Base-by-base conservation (phyloP, 805 yeast genomes). In the Cyberlindnera veronae region DNA sequence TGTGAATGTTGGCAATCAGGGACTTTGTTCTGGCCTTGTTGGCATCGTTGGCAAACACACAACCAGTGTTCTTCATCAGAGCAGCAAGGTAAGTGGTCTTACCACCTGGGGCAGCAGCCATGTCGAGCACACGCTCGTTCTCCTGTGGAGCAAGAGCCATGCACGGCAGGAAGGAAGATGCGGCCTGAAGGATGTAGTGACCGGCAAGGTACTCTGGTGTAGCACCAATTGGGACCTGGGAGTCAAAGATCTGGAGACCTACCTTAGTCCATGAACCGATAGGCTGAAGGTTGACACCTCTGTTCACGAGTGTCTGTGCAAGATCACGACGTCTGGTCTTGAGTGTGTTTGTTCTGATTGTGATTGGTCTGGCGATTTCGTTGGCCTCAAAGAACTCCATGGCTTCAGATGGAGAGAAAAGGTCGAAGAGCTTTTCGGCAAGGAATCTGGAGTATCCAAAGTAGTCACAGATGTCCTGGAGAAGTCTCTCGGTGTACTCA, bases 41-140 rank as follows among this genome's bases (percentile, higher is more conserved):
- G 42, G 96, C 82, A 68, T 93, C 99, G 64, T 93, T 93, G 39
- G 99, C 99, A 63, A 93, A 90, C 17, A 93, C 86, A 63, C 91
- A 81, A 20, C 99, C 99, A 1, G 99, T 93, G 65, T 93, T 93
- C 61, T 93, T 93, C 98, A 93, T 93, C 68, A 91, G 66, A 1
- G 99, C 97, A 27, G 95, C 79, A 38, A 91, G 78, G 62, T 88
- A 90, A 2, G 99, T 91, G 16, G 97, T 88, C 62, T 91, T 91
- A 67, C 99, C 99, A 70, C 99, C 99, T 50, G 99, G 99, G 21
- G 99, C 97, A 45, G 99, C 95, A 34, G 99, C 98, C 99, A 93
- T 93, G 68, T 93, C 99, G 48, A 93, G 71, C 29, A 93, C 74
- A 58, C 99, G 83, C 69, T 93, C 99, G 60, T 85, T 81, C 65